Evolutionary conservation across 169 alveolate species (phyloP).

Genomic region (Plasmodium sp.): DNA sequence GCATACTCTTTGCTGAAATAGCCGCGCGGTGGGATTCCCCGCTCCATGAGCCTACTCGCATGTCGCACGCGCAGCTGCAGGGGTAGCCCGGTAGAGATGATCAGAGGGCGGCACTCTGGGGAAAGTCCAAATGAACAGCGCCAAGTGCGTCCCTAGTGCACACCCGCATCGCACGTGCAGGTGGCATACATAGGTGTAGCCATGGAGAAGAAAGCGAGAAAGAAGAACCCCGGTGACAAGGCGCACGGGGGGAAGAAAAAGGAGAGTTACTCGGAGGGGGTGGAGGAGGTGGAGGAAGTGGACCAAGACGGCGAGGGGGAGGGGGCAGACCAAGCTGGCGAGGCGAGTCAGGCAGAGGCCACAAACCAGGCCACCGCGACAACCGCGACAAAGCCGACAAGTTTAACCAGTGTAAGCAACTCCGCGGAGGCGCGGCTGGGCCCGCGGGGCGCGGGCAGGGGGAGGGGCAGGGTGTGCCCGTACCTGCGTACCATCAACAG

Average conservation of each 20-base stretch:
- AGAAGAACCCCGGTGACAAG: neutral
- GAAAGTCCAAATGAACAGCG: neutral
- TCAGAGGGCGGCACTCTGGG: neutral
- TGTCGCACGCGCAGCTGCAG: neutral
- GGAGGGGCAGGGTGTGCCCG: constrained; percentile 90
- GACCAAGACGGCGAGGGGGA: neutral
- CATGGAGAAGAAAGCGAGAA: neutral
- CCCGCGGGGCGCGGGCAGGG: neutral
- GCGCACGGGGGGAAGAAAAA: neutral
- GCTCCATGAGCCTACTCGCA: neutral
- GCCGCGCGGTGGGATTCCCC: neutral
- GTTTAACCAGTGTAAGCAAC: neutral
- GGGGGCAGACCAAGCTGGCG: neutral
- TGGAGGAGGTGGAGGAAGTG: neutral
- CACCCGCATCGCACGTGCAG: neutral
- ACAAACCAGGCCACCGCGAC: neutral
- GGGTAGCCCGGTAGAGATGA: neutral
- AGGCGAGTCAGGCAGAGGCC: too few relatives aligned
- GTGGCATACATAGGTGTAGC: neutral
- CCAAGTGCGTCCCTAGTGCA: neutral
- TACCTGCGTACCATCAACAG: constrained; percentile 95
- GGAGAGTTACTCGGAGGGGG: neutral
- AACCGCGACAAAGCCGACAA: neutral
- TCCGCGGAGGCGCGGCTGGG: neutral
- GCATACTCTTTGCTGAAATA: neutral